Conservation (phyloP, 2,329 filamentous ascomycete species). For the Exophiala bonariae region DNA sequence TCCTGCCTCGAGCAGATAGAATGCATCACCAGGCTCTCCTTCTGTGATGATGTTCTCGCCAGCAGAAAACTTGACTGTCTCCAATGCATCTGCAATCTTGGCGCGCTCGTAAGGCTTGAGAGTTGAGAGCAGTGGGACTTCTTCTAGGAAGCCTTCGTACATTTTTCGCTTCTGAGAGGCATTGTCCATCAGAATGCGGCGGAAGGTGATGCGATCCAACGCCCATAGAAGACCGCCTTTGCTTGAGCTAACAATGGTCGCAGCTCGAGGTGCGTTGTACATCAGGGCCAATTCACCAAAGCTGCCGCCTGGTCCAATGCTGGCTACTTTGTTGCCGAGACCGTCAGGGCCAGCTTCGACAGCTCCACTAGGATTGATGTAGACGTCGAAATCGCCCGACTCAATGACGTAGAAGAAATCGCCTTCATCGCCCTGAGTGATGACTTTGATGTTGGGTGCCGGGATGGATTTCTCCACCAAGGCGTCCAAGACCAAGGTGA, state of each 20-base stretch:
- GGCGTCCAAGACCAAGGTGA: conserved; percentile 80
- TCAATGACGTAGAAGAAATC: conserved; percentile 99
- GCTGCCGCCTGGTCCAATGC: conserved; percentile 82
- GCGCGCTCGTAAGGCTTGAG: conserved; percentile 90
- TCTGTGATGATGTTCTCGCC: conserved; percentile 85
- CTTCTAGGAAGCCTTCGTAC: conserved; percentile 95
- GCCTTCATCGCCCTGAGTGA: conserved; percentile 90
- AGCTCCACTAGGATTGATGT: conserved; percentile 76
- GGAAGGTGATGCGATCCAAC: conserved; percentile 92
- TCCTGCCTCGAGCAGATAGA: conserved; percentile 86
- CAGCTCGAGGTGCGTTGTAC: conserved; percentile 97
- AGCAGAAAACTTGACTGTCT: conserved; percentile 80
- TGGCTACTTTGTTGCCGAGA: conserved; percentile 77
- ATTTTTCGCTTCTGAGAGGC: conserved; percentile 93
- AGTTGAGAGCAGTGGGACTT: conserved; percentile 79
- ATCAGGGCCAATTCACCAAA: conserved; percentile 97
- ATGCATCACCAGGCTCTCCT: conserved; percentile 86
- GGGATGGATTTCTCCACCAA: conserved; percentile 94
- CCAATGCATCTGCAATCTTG: conserved; percentile 95
- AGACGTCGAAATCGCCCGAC: conserved; percentile 84
- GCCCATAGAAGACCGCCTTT: conserved; percentile 83
- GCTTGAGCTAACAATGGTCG: conserved; percentile 85
- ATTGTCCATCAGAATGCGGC: conserved; percentile 96
- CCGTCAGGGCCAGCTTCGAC: conserved; percentile 79
- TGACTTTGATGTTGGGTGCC: conserved; percentile 86